Evolutionary conservation across 306 rosid genomes (phyloP), one percentile per base, ranked within the genome.

Genomic region (Cucurbita pepo): DNA sequence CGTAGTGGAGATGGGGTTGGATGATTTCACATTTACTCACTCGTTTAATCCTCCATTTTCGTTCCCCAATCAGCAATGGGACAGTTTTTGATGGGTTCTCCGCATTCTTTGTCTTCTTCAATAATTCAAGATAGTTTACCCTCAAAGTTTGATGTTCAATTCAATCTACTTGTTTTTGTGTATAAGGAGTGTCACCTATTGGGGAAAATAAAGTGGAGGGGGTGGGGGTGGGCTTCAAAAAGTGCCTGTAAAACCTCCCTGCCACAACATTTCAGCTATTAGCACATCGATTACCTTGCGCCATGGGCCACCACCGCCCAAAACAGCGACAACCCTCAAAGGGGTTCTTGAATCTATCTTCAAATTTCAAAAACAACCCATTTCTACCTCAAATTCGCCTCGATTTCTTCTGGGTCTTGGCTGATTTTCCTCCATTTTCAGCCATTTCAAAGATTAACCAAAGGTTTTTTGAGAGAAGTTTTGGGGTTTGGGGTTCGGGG

Each of bases 211-310:
- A 81, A 76, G 83, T 66, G 81, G 72, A 76, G 56, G 78, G 77
- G 74, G 36, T 71, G 65, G 80, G 62, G 62, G 86, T 82, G 88
- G 82, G 87, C 69, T 81, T 87, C 90, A 82, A 84, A 82, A 84
- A 58, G 83, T 73, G 71, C 62, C 70, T 69, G 70, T 55, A 77
- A 81, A 61, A 73, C 21, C 79, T 60, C 81, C 75, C 58, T 21
- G 69, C 75, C 78, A 61, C 51, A 51, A 52, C 70, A 61, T 65
- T 66, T 66, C 55, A 73, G 66, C 74, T 50, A 41, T 44, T 66
- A 60, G 61, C 78, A 71, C 76, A 72, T 64, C 78, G 48, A 53
- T 71, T 71, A 36, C 43, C 75, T 38, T 25, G 56, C 12, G 52
- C 73, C 53, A 75, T 67, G 65, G 79, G 72, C 66, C 79, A 53